These are phyloP conservation scores for Pyrenula aspistea DNA, from an alignment of 495 filamentous ascomycete species.

Conservation along the genomic window DNA sequence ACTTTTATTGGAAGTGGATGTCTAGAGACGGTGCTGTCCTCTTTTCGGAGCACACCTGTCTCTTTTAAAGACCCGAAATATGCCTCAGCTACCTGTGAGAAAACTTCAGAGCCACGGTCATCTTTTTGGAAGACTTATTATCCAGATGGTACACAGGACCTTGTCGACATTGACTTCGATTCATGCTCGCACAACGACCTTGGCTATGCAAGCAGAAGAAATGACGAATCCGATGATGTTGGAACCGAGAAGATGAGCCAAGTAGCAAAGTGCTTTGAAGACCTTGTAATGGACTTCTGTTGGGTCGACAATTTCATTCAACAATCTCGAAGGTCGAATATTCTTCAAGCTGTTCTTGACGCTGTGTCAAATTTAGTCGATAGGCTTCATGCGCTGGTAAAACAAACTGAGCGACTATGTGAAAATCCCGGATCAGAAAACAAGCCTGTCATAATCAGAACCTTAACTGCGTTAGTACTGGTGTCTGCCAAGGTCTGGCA, in stretches of 20 bases:
- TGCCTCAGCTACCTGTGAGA: not conserved
- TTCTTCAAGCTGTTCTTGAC: not conserved
- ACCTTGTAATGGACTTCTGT: not conserved
- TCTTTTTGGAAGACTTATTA: not conserved
- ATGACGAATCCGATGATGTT: not conserved
- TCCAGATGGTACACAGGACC: not conserved
- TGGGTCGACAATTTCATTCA: not conserved
- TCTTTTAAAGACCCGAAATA: not conserved
- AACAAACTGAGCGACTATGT: not conserved
- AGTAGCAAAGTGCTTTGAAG: not conserved
- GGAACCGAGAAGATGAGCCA: not conserved
- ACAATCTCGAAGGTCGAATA: too few species aligned
- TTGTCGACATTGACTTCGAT: not conserved
- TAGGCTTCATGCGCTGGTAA: not conserved
- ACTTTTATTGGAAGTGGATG: not conserved
- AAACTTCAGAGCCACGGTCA: too few species aligned
- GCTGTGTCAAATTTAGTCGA: not conserved
- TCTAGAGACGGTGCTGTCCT: not conserved
- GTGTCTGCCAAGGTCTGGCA: not conserved
- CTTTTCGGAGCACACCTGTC: not conserved
- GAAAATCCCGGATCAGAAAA: not conserved
- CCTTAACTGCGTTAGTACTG: not conserved
- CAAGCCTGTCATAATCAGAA: not conserved
- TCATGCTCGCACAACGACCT: not conserved
- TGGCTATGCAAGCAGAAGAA: not conserved